Conservation (phyloP, 495 filamentous ascomycete species). For the Staphylotrichum longicolle region DNA sequence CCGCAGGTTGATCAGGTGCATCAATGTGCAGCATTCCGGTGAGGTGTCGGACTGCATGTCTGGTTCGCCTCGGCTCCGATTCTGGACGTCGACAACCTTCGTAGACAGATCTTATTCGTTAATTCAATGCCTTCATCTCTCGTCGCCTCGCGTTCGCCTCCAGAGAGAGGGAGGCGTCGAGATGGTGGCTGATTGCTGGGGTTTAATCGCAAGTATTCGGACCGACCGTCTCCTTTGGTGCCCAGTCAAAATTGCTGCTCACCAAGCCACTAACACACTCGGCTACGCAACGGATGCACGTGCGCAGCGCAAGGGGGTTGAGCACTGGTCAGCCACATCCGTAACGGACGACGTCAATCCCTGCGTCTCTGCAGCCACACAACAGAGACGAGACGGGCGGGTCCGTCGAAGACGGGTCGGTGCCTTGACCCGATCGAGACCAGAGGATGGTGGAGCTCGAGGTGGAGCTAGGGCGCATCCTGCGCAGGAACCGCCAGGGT, state of each 20-base stretch:
- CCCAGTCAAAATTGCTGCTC: constrained; percentile 11
- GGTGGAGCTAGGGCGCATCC: not conserved
- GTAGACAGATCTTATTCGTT: too few species aligned
- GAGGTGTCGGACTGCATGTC: too few species aligned
- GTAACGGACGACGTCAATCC: not conserved
- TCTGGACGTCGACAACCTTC: too few species aligned
- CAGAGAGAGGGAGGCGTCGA: too few species aligned
- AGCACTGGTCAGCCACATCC: not conserved
- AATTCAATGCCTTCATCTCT: too few species aligned
- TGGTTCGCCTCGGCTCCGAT: too few species aligned
- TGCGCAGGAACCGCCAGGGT: not conserved
- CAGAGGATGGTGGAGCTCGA: not conserved
- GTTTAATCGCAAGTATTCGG: constrained; percentile 32
- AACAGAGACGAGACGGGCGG: too few species aligned
- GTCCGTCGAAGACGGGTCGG: not conserved
- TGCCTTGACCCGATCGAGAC: not conserved
- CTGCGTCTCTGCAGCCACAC: constrained; percentile 1
- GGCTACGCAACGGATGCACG: constrained; percentile 21
- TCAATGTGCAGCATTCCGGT: too few species aligned
- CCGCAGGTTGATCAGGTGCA: too few species aligned
- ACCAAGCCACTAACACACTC: constrained; percentile 20
- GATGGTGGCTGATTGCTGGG: not conserved
- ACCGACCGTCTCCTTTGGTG: constrained; percentile 26
- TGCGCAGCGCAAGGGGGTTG: constrained; percentile 14
- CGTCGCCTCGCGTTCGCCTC: too few species aligned